Evolutionary conservation across 768 basidiomycete genomes (phyloP), one percentile per base, ranked within the genome.

Genomic region (Nidula microcarpa): DNA sequence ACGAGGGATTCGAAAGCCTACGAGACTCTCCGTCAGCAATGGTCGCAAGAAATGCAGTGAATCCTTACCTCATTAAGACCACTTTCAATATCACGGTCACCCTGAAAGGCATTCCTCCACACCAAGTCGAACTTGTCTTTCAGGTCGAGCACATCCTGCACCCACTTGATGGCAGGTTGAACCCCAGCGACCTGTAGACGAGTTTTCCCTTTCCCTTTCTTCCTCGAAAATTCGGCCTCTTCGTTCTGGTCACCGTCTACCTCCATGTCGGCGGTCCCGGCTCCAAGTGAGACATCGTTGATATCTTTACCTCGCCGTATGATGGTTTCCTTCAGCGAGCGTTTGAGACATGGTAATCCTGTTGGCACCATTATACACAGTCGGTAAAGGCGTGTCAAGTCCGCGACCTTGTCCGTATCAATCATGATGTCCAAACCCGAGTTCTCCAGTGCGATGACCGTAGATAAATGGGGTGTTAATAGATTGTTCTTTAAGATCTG

Each of bases 1-100:
- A 98, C 84, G 67, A 98, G 97, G 1, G 84, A 79, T 68, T 89
- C 86, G 64, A 98, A 98, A 0, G 94, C 94, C 96, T 99, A 57
- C 7, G 43, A 16, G 7, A 52, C 14, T 33, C 16, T 11, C 11
- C 39, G 39, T 41, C 4, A 16, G 11, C 13, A 51, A 51, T 43
- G 33, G 48, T 33, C 18, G 13, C 33, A 47, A 50, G 1, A 18
- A 32, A 17, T n/a, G 37, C 4, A 23, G 23, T 34, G 37, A 44
- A 34, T 33, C 63, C 75, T 51, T 67, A 94, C 97, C 74, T 94
- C 92, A 58, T 94, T 91, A 35, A 97, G 72, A 8, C 85, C 77
- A 54, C 83, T 86, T 68, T 95, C 94, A 3, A 98, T 59, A 2
- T 86, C 85, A 53, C 85, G 81, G 66, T 97, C 89, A 37, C 71